Evolutionary conservation across 108 stramenopile genomes (phyloP), one percentile per base, ranked within the genome.

Genomic region (Nannochloropsis gaditana): DNA sequence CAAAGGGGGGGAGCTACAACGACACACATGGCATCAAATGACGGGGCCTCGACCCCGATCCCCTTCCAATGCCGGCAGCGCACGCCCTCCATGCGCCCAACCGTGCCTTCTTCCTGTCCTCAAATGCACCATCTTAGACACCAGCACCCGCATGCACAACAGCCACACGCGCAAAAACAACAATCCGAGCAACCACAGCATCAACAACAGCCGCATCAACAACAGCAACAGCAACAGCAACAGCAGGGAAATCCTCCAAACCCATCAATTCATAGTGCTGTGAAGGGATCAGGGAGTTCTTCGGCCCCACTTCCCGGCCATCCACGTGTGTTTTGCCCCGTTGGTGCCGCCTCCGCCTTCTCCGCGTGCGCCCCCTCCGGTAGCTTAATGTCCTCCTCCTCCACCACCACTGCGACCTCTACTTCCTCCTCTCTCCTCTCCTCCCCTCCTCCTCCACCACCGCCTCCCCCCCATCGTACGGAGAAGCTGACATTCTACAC

Each of bases 401-500:
- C 47, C 47, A 50, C 47, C 47, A n/a, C 59, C 59, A 73, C 8
- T 6, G 4, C 59, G 19, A n/a, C 8, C 59, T 73, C 59, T 2
- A 73, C 59, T n/a, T 6, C 59, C 59, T 73, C 59, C 59, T 73
- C 59, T 8, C 6, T 73, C 8, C 59, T 73, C 6, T 73, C 59
- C 59, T 73, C 59, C 19, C 59, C 59, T n/a, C 5, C 59, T 73
- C 59, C 59, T 8, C 31, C 31, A 0, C 31, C 31, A 0, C 59
- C 59, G 15, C 59, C 8, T 6, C 59, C 3, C n/a, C 59, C 59
- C 0, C 59, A 73, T 4, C 59, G 59, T n/a, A 73, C 59, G 3
- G 59, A 73, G 59, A 73, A 73, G n/a, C 59, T 73, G 19, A 73
- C 59, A n/a, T 73, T 73, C n/a, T 73, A 73, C 59, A 73, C 59